Evolutionary conservation across 2,329 filamentous ascomycete species (phyloP).

Genomic region (Sphaerulina vaccinii): DNA sequence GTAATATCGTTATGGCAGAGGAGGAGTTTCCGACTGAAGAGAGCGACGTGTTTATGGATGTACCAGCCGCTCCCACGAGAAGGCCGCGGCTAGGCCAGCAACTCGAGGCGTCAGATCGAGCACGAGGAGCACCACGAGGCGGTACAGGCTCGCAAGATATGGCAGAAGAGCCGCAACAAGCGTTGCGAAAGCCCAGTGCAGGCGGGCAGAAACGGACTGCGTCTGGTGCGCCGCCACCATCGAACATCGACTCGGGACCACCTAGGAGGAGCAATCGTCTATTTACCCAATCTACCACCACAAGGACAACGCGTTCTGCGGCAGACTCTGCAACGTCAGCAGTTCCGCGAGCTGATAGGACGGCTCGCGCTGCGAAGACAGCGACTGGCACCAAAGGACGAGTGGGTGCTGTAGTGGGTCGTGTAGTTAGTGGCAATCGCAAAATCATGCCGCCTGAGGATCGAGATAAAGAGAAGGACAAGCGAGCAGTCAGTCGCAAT

Average conservation of each 20-base stretch:
- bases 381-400: slow-evolving; percentile 69
- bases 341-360: slow-evolving; percentile 57
- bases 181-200: slow-evolving; percentile 30
- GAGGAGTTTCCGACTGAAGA: slow-evolving; percentile 40
- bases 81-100: slow-evolving; percentile 35
- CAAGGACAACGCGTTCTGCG: slow-evolving; percentile 60
- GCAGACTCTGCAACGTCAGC: slow-evolving; percentile 53
- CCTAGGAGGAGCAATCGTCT: slow-evolving; percentile 48
- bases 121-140: slow-evolving; percentile 40
- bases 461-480: slow-evolving; percentile 55
- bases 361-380: slow-evolving; percentile 52
- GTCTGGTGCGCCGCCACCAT: slow-evolving; percentile 59
- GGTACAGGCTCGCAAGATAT: slow-evolving; percentile 42
- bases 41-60: slow-evolving; percentile 38
- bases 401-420: slow-evolving; percentile 70
- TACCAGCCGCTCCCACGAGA: slow-evolving; percentile 50
- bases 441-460: slow-evolving; percentile 57
- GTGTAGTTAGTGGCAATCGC: slow-evolving; percentile 86
- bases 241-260: slow-evolving; percentile 41
- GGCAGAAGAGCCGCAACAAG: slow-evolving; percentile 37
- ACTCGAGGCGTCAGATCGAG: slow-evolving; percentile 30
- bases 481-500: slow-evolving; percentile 60
- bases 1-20: slow-evolving; percentile 43
- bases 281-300: slow-evolving; percentile 66
- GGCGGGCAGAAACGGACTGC: slow-evolving; percentile 78